A percentile compares a stretch with the other conserved stretches of the same genome.
Conservation (phyloP, 257 asterid genomes). For the Capsicum chinense region DNA sequence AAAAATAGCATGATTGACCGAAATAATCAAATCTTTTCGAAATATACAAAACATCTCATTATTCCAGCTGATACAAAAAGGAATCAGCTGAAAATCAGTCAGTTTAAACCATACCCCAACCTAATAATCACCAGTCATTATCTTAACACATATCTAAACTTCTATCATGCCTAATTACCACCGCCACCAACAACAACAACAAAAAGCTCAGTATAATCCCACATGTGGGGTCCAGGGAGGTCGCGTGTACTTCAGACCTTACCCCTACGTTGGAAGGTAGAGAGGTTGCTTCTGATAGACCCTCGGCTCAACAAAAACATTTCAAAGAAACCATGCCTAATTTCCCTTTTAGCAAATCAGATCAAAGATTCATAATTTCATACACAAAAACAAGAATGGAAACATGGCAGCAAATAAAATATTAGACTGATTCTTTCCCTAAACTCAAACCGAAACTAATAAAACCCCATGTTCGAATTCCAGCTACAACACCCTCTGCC, state of each 20-base stretch:
- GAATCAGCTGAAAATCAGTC: neutral
- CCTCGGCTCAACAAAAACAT: no score
- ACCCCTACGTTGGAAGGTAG: no score
- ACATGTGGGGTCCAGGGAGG: no score
- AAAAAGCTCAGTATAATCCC: no score
- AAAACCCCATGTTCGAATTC: neutral
- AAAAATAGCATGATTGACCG: neutral
- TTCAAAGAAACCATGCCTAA: neutral
- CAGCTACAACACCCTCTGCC: neutral
- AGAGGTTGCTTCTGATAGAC: no score
- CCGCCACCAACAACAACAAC: no score
- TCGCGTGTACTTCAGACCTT: no score
- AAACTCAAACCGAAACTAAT: neutral
- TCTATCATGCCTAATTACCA: neutral
- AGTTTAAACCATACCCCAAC: neutral
- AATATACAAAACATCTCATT: neutral
- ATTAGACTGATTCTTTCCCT: neutral
- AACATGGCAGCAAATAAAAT: neutral
- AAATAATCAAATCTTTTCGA: neutral
- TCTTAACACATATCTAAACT: neutral
- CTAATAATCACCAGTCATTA: neutral
- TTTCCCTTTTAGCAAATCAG: neutral
- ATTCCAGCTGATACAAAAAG: neutral
- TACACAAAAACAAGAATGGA: neutral
- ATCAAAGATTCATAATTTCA: neutral